phyloP scores from a whole-genome alignment of 371 early-diverging fungal species.

The Massospora cicadina region DNA sequence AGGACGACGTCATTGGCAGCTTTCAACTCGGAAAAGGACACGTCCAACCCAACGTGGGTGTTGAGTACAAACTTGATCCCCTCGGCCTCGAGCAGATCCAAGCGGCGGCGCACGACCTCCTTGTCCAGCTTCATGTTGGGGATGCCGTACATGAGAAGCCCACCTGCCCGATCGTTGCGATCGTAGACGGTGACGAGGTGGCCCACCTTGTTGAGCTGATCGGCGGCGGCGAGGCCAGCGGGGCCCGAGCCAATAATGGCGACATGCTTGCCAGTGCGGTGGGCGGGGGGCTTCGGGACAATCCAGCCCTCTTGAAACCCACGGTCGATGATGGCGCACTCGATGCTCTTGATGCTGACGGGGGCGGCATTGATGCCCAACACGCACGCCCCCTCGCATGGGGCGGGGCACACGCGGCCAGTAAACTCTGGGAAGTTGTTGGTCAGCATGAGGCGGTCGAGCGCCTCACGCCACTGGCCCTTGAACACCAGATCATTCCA shows the following conservation, averaged over 20 bases:
- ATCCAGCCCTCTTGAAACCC: constrained; percentile 95
- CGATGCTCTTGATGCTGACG: constrained; percentile 91
- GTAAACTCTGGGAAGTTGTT: constrained; percentile 96
- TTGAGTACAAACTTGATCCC: constrained; percentile 74
- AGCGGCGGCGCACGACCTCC: constrained; percentile 75
- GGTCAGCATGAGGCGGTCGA: constrained; percentile 81
- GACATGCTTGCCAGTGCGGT: constrained; percentile 65
- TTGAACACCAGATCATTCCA: constrained; percentile 94
- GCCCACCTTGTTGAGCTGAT: constrained; percentile 92
- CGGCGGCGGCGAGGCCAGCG: constrained; percentile 89
- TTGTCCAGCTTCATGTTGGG: constrained; percentile 99
- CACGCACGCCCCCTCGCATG: constrained; percentile 84
- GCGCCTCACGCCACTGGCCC: constrained; percentile 85
- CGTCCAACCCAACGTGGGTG: constrained; percentile 69
- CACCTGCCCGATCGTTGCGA: constrained; percentile 87
- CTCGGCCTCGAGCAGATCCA: constrained; percentile 80
- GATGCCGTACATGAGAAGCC: constrained; percentile 93
- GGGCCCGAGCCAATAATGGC: constrained; percentile 92
- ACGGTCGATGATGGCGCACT: constrained; percentile 88
- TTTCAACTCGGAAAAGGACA: constrained; percentile 42
- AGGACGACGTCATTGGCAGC: constrained; percentile 60
- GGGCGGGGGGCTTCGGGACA: constrained; percentile 51
- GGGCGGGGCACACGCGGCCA: constrained; percentile 85
- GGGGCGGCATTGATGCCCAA: constrained; percentile 82
- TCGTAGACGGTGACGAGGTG: constrained; percentile 89